A percentile compares a stretch with the other conserved stretches of the same genome.
Evolutionary conservation across 768 basidiomycete species (phyloP).

Genomic region (Solioccasus polychromus): DNA sequence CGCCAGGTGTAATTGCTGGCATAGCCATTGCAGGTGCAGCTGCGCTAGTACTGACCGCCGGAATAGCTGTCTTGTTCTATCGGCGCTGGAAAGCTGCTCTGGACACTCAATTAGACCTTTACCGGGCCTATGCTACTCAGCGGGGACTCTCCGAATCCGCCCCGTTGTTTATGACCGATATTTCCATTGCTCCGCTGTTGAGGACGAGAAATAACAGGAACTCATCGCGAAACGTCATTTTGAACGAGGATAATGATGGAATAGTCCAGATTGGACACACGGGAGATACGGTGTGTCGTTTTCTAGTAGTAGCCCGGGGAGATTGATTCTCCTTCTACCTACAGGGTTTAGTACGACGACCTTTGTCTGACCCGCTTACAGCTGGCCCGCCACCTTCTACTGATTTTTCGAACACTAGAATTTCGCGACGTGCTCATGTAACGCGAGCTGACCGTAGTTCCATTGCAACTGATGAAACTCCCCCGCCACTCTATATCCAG

Average conservation of each 20-base stretch:
- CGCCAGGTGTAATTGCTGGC: conserved; percentile 23
- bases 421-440: conserved; percentile 3
- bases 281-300: no score
- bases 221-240: no score
- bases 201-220: conserved; percentile 17
- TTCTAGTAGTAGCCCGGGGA: neutral
- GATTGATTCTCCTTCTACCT: no score
- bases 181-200: conserved; percentile 21
- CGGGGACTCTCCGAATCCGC: neutral
- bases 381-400: conserved; percentile 9
- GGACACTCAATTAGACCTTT: conserved; percentile 11
- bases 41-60: conserved; percentile 13
- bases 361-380: conserved; percentile 23
- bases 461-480: conserved; percentile 11
- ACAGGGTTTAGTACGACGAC: conserved; percentile 14
- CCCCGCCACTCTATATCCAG: conserved; percentile 26
- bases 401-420: conserved; percentile 15
- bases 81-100: conserved; percentile 27
- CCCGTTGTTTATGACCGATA: conserved; percentile 3
- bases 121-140: no score
- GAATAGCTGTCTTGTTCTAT: conserved; percentile 24
- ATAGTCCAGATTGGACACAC: no score
- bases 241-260: no score
- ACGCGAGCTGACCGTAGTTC: conserved; percentile 11
- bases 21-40: conserved; percentile 15